These are phyloP conservation scores for Boletellus sp. DNA, from an alignment of 768 basidiomycete genomes.

Conservation along the genomic window DNA sequence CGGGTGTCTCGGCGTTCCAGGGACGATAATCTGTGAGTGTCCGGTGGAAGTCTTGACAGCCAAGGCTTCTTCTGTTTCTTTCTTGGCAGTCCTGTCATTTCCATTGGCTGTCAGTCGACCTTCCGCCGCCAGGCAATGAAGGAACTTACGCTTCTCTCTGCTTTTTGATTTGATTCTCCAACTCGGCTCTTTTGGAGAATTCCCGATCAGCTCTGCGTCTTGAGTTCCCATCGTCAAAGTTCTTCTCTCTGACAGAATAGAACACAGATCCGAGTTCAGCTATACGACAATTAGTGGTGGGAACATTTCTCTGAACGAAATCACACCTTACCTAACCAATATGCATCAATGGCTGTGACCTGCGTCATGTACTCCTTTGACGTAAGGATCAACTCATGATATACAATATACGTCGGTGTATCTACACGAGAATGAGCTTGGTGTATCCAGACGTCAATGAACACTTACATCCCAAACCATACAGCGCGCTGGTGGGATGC, in stretches of 20 bases:
- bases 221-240: slow-evolving; percentile 86
- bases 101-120: slow-evolving; percentile 6
- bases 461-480: slow-evolving; percentile 87
- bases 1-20: slow-evolving; percentile 74
- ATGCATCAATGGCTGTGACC: slow-evolving; percentile 96
- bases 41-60: slow-evolving; percentile 51
- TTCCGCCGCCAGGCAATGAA: slow-evolving; percentile 1
- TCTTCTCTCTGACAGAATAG: slow-evolving; percentile 97
- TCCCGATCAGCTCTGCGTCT: slow-evolving; percentile 79
- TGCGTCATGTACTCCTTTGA: slow-evolving; percentile 99
- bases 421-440: slow-evolving; percentile 42
- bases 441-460: background rate
- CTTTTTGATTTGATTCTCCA: slow-evolving; percentile 87
- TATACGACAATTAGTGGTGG: slow-evolving; percentile 28
- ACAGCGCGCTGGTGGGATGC: slow-evolving; percentile 95
- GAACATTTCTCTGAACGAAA: background rate
- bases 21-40: slow-evolving; percentile 67
- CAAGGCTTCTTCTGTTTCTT: slow-evolving; percentile 57
- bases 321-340: slow-evolving; percentile 79
- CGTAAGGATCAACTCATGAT: slow-evolving; percentile 93
- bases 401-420: slow-evolving; percentile 94
- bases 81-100: slow-evolving; percentile 51
- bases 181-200: slow-evolving; percentile 86
- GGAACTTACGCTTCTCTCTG: slow-evolving; percentile 62
- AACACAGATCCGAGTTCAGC: slow-evolving; percentile 95